Base-by-base conservation (phyloP, 2,329 filamentous ascomycete species). In the Cadophora luteo-olivacea region DNA sequence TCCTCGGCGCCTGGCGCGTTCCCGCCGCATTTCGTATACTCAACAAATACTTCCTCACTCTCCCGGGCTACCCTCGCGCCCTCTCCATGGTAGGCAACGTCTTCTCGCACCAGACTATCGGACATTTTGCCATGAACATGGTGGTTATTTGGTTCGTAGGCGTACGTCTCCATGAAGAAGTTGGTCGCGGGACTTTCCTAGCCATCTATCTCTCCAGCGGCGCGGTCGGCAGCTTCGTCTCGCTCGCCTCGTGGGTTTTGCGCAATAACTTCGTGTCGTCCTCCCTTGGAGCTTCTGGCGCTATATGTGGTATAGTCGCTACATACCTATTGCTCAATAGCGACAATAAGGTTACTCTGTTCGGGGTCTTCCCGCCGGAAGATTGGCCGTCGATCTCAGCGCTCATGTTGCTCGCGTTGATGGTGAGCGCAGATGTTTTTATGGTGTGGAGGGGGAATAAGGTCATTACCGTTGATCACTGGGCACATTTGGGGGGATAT, bases 101-200 rank as follows among this genome's bases (percentile, higher is more conserved):
- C 61, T 92, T 94, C 81, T 91, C 89, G 24, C 92, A 96, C 80
- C 86, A 91, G 65, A 80, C 79, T 3, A 72, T 89, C 22, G 75
- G 79, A 58, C 92, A 96, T 78, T 77, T 92, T 48, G 69, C 83
- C 29, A 77, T 83, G 52, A 95, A 95, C 79, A 89, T 92, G 86
- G 73, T 84, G 9, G 81, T 86, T 51, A 81, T 95, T 4, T 90
- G 84, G 82, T 81, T 92, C 75, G 82, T 93, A 22, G 92, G 91
- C 29, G 85, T 85, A 11, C 82, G 85, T 1, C 81, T 93, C 41
- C 90, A 92, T 79, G 89, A 92, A 70, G 89, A 93, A 73, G 81
- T 93, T 32, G 91, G 90, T 12, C 84, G 91, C 12, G 89, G 86
- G 16, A 84, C 86, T 66, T 93, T 93, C 79, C 80, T 93, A 24